A percentile compares a stretch with the other conserved stretches of the same genome.
phyloP scores from a whole-genome alignment of 495 filamentous ascomycete genomes.

The Penicillium fimorum region DNA sequence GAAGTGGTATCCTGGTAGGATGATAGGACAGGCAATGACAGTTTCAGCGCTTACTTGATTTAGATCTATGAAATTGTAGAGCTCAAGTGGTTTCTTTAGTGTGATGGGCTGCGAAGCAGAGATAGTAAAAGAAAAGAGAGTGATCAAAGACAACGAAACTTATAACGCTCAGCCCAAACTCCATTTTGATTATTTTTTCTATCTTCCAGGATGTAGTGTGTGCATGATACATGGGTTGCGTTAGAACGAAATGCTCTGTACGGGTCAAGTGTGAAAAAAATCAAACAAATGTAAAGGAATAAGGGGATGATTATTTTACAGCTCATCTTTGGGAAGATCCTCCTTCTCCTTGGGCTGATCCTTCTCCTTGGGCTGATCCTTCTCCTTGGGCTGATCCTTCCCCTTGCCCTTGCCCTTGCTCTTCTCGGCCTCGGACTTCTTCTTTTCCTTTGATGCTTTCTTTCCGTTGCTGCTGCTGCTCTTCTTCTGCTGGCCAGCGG shows the following conservation, averaged over 20 bases:
- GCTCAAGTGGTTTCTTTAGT: background rate
- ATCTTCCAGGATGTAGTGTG: constrained; percentile 18
- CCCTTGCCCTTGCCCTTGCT: constrained; percentile 24
- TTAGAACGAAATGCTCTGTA: constrained; percentile 20
- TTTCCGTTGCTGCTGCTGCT: constrained; percentile 42
- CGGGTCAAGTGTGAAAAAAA: constrained; percentile 10
- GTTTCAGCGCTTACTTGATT: background rate
- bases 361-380: background rate
- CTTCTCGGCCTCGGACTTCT: constrained; percentile 46
- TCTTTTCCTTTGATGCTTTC: constrained; percentile 43
- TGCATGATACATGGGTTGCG: constrained; percentile 24
- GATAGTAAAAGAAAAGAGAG: background rate
- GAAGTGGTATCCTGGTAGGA: background rate
- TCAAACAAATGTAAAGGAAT: constrained; percentile 7
- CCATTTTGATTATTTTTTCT: constrained; percentile 26
- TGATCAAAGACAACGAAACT: background rate
- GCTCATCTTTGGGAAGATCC: constrained; percentile 42
- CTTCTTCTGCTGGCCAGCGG: constrained; percentile 52
- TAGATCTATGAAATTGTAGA: background rate
- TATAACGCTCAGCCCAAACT: constrained; percentile 16
- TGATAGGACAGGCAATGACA: background rate
- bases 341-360: constrained; percentile 14
- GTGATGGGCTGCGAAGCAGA: background rate
- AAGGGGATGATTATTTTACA: constrained; percentile 26
- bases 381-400: constrained; percentile 18